Percentiles rank a stretch among this genome's conserved stretches.
phyloP scores from a whole-genome alignment of 768 basidiomycete species.

The Boletus pseudo-olivaceus region DNA sequence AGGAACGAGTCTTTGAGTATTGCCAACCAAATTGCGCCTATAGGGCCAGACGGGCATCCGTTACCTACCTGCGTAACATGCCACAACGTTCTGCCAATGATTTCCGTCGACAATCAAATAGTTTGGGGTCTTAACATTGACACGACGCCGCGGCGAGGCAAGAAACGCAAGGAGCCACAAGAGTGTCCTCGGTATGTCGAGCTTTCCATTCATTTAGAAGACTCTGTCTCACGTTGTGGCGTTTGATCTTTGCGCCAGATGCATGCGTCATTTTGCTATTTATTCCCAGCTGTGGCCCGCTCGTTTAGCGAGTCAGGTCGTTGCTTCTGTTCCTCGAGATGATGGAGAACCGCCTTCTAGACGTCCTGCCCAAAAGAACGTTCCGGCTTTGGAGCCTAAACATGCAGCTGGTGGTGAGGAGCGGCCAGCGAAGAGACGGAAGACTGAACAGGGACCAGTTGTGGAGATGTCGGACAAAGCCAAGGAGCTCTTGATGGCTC shows the following conservation, averaged over 20 bases:
- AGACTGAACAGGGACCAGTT: constrained; percentile 36
- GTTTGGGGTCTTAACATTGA: constrained; percentile 68
- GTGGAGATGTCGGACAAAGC: constrained; percentile 34
- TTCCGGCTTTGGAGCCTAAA: constrained; percentile 54
- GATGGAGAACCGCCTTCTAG: constrained; percentile 35
- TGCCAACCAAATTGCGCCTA: constrained; percentile 42
- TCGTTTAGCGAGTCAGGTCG: constrained; percentile 49
- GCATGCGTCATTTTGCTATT: constrained; percentile 77
- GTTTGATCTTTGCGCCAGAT: constrained; percentile 41
- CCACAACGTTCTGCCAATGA: constrained; percentile 67
- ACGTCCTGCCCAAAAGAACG: constrained; percentile 49
- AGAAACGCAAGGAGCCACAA: constrained; percentile 58
- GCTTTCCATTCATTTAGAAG: constrained; percentile 23
- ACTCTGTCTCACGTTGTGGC: constrained; percentile 12
- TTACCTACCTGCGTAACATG: constrained; percentile 73
- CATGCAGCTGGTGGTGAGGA: constrained; percentile 42
- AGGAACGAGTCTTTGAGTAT: constrained; percentile 37
- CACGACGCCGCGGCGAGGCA: constrained; percentile 40
- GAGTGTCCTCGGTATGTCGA: constrained; percentile 68
- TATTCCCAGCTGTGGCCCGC: constrained; percentile 71
- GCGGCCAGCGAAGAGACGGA: constrained; percentile 48
- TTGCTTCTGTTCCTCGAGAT: constrained; percentile 48
- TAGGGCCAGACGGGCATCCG: constrained; percentile 62
- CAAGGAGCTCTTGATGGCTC: constrained; percentile 29
- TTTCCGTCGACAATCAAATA: constrained; percentile 68